phyloP scores from a whole-genome alignment of 176 grass and related monocot species.

The Eragrostis nindensis region DNA sequence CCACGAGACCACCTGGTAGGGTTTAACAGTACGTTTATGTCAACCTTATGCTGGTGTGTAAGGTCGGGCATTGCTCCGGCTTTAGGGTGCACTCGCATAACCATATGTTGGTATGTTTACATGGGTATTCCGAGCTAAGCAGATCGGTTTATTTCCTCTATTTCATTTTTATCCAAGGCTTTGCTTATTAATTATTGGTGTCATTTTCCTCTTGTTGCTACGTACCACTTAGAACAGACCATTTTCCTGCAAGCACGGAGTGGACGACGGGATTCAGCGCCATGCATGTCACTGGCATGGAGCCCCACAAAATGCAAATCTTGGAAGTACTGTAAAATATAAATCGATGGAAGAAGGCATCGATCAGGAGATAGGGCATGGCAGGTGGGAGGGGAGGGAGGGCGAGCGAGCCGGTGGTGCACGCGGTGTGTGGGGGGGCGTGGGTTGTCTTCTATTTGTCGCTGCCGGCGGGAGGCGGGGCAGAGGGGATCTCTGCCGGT shows the following conservation, averaged over 20 bases:
- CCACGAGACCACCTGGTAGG: background rate
- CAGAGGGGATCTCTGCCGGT: constrained; percentile 65
- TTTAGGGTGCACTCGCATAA: too few species aligned
- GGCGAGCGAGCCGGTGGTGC: too few species aligned
- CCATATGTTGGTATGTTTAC: too few species aligned
- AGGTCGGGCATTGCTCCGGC: too few species aligned
- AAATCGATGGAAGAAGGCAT: background rate
- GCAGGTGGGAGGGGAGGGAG: background rate
- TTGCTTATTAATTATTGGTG: too few species aligned
- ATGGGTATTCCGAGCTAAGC: too few species aligned
- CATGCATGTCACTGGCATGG: background rate
- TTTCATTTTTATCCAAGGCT: too few species aligned
- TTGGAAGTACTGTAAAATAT: background rate
- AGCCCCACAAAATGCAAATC: background rate
- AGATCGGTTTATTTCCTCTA: too few species aligned
- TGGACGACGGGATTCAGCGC: background rate
- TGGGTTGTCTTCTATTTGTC: constrained; percentile 61
- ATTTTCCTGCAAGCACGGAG: background rate
- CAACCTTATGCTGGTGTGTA: too few species aligned
- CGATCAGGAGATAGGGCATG: background rate
- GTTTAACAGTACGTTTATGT: background rate
- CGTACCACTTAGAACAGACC: too few species aligned
- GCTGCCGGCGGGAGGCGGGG: constrained; percentile 55
- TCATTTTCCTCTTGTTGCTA: too few species aligned
- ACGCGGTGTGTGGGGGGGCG: constrained; percentile 24